Evolutionary conservation across 257 asterid species (phyloP).

Genomic region (Jacaranda mimosifolia): DNA sequence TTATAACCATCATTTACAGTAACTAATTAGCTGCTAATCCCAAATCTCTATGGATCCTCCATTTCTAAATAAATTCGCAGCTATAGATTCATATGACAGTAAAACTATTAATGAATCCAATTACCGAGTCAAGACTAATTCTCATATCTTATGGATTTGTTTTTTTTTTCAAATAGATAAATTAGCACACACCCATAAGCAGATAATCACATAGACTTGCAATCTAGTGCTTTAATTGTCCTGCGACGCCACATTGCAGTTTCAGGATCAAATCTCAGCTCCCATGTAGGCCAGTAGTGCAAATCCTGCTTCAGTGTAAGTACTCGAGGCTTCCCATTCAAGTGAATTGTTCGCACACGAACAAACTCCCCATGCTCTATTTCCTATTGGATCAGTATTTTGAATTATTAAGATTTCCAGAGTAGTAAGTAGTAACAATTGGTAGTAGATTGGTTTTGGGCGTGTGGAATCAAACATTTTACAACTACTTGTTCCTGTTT

Average conservation of each 20-base stretch:
- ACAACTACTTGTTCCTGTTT: too few relatives aligned
- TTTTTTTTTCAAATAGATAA: not conserved
- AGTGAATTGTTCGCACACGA: conserved; percentile 84
- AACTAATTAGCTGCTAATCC: conserved; percentile 31
- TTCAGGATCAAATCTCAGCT: conserved; percentile 82
- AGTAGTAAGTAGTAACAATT: not conserved
- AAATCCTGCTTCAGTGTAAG: conserved; percentile 94
- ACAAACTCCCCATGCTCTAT: conserved; percentile 91
- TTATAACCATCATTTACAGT: conserved; percentile 35
- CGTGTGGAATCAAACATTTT: too few relatives aligned
- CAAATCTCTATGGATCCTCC: conserved; percentile 11
- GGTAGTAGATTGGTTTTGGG: too few relatives aligned
- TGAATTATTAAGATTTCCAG: conserved; percentile 16
- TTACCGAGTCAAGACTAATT: conserved; percentile 2
- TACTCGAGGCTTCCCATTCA: conserved; percentile 94
- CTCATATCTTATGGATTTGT: not conserved
- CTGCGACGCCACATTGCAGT: conserved; percentile 86
- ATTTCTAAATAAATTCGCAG: conserved; percentile 33
- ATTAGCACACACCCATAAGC: not conserved
- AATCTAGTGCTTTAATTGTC: conserved; percentile 67
- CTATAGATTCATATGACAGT: conserved; percentile 8
- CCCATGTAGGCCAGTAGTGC: conserved; percentile 99
- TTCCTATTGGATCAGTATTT: conserved; percentile 50
- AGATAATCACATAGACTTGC: conserved; percentile 39
- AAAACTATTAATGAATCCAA: conserved; percentile 20